Evolutionary conservation across 495 filamentous ascomycete genomes (phyloP), one percentile per base, ranked within the genome.

Genomic region (Podospora bellae-mahoneyi): DNA sequence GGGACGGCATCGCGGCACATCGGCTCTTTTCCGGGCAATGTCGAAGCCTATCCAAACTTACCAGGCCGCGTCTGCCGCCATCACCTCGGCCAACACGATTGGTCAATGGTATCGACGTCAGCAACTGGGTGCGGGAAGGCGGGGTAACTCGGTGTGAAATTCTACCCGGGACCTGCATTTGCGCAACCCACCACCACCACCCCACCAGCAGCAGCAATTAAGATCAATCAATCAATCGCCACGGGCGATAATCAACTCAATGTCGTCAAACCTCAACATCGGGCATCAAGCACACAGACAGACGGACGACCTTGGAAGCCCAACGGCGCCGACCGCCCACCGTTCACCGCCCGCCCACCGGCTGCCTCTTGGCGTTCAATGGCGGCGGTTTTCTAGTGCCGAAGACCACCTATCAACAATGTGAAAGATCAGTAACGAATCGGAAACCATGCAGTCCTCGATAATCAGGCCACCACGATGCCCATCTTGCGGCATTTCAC

Each of bases 21-120:
- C 55, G 55, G 55, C 55, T 20, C 23, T 58, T 58, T 58, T 48
- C 39, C 39, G 39, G 39, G 39, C 39, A 48, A 48, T 48, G 39
- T 48, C 39, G 39, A 48, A 48, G 13, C 34, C 34, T 10, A 39
- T 5, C 34, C 34, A 23, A 23, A 23, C 23, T 23, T 23, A 23
- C 23, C 23, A 23, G 23, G 23, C 23, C 39, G 39, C 39, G 39
- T 48, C 5, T 48, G 15, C 39, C 39, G 39, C 39, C 9, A 48
- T 48, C 39, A 48, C 7, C 15, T 13, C 39, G 9, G 9, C 15
- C 39, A 16, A 3, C 39, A 48, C 10, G 15, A 48, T 48, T 48
- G 39, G 39, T 1, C 39, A 48, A 48, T 48, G 39, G 39, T 10
- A 48, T 48, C 9, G 9, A 10, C 7, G 9, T 48, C 13, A 48